Evolutionary conservation across 305 asterid species (phyloP).

Genomic region (Euphrasia arctica): DNA sequence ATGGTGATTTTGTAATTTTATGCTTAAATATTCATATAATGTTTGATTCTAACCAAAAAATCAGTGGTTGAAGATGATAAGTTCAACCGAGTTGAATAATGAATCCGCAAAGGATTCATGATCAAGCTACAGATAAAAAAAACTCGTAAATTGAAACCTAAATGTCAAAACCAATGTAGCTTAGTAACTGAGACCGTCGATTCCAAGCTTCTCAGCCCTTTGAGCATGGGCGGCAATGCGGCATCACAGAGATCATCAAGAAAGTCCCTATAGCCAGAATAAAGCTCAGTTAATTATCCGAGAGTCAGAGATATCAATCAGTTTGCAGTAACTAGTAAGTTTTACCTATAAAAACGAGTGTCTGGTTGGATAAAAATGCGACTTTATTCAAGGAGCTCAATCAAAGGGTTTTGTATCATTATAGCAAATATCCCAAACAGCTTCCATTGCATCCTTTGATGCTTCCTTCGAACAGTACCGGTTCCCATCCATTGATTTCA

Average conservation of each 20-base stretch:
- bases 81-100: constrained; percentile 49
- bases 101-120: constrained; percentile 45
- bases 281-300: no score
- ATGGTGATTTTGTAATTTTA: background rate
- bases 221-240: constrained; percentile 17
- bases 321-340: no score
- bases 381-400: background rate
- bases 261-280: no score
- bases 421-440: constrained; percentile 91
- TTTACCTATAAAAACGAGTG: background rate
- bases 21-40: background rate
- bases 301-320: no score
- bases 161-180: no score
- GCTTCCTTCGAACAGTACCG: constrained; percentile 73
- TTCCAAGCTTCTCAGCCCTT: no score
- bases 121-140: constrained; percentile 27
- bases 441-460: constrained; percentile 82
- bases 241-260: constrained; percentile 54
- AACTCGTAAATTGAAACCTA: no score
- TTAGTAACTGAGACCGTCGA: no score
- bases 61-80: constrained; percentile 33
- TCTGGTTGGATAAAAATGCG: background rate
- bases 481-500: constrained; percentile 56
- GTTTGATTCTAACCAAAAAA: constrained; percentile 13
- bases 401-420: constrained; percentile 84